Percentiles rank a stretch among this genome's conserved stretches.
phyloP scores from a whole-genome alignment of 2,329 filamentous ascomycete species.

The Emmonsiellopsis sp. region DNA sequence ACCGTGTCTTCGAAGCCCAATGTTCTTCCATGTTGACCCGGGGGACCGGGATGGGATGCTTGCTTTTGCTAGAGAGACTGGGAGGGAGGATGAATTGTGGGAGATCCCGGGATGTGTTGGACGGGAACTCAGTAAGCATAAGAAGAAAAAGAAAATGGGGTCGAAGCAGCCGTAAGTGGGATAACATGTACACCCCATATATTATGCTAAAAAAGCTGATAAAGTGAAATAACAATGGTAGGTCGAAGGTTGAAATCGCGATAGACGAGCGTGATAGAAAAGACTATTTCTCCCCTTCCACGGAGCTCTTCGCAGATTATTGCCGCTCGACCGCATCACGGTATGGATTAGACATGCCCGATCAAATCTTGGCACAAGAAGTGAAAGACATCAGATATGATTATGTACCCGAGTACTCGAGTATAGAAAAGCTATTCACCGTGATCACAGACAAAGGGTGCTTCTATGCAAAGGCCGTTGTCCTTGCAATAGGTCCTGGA shows the following conservation, averaged over 20 bases:
- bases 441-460: constrained; percentile 47
- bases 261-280: constrained; percentile 60
- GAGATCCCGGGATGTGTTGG: constrained; percentile 69
- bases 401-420: constrained; percentile 34
- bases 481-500: constrained; percentile 63
- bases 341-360: constrained; percentile 46
- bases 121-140: constrained; percentile 71
- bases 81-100: constrained; percentile 53
- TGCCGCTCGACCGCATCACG: constrained; percentile 49
- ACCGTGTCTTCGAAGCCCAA: constrained; percentile 62
- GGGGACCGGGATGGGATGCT: constrained; percentile 64
- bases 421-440: constrained; percentile 52
- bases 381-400: constrained; percentile 55
- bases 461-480: constrained; percentile 50
- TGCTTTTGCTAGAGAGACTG: constrained; percentile 55
- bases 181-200: constrained; percentile 7
- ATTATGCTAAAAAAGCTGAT: constrained; percentile 5
- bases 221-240: constrained; percentile 9
- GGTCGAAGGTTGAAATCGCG: constrained; percentile 34
- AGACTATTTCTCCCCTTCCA: constrained; percentile 60
- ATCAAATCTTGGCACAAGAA: constrained; percentile 51
- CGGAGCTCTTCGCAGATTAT: constrained; percentile 53
- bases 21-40: constrained; percentile 77
- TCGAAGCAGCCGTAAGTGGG: constrained; percentile 34
- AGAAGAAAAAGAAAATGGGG: constrained; percentile 59